phyloP scores from a whole-genome alignment of 352 stramenopile genomes.

The Pythium diclinum region DNA sequence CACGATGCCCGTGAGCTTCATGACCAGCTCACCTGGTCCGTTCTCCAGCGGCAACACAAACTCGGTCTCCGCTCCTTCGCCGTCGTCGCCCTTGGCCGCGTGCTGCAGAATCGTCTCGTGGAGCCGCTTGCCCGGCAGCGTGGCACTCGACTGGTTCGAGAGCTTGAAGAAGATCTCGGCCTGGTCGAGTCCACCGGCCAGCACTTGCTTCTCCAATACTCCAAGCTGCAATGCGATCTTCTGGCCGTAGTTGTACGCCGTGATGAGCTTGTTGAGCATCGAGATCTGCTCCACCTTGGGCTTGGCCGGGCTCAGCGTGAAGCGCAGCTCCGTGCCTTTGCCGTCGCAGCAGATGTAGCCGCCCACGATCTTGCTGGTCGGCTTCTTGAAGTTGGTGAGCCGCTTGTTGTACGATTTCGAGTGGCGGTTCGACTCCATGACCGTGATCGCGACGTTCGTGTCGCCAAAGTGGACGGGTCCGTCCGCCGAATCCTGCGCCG shows the following conservation, averaged over 20 bases:
- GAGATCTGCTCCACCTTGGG: slow-evolving; percentile 79
- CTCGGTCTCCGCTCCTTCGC: slow-evolving; percentile 41
- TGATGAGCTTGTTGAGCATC: slow-evolving; percentile 85
- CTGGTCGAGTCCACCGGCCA: slow-evolving; percentile 35
- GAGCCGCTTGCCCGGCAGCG: slow-evolving; percentile 44
- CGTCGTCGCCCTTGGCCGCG: slow-evolving; percentile 25
- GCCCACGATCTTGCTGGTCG: slow-evolving; percentile 69
- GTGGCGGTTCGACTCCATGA: slow-evolving; percentile 81
- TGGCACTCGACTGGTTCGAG: slow-evolving; percentile 51
- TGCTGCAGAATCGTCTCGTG: slow-evolving; percentile 62
- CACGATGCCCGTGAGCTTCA: slow-evolving; percentile 55
- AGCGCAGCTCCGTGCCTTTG: slow-evolving; percentile 70
- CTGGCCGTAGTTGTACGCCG: slow-evolving; percentile 78
- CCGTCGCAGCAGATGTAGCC: slow-evolving; percentile 88
- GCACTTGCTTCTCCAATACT: slow-evolving; percentile 47
- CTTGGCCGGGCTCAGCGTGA: slow-evolving; percentile 55
- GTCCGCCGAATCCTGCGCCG: slow-evolving; percentile 9
- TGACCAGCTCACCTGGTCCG: slow-evolving; percentile 52
- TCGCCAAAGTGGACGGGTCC: slow-evolving; percentile 65
- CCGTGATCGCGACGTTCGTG: slow-evolving; percentile 61
- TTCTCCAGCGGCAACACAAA: slow-evolving; percentile 62
- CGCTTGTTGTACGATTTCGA: slow-evolving; percentile 83
- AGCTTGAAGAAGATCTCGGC: slow-evolving; percentile 72
- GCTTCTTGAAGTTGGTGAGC: slow-evolving; percentile 86
- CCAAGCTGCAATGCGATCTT: slow-evolving; percentile 74